These are phyloP conservation scores for Periconia digitata DNA, from an alignment of 2,329 filamentous ascomycete genomes.

Conservation along the genomic window DNA sequence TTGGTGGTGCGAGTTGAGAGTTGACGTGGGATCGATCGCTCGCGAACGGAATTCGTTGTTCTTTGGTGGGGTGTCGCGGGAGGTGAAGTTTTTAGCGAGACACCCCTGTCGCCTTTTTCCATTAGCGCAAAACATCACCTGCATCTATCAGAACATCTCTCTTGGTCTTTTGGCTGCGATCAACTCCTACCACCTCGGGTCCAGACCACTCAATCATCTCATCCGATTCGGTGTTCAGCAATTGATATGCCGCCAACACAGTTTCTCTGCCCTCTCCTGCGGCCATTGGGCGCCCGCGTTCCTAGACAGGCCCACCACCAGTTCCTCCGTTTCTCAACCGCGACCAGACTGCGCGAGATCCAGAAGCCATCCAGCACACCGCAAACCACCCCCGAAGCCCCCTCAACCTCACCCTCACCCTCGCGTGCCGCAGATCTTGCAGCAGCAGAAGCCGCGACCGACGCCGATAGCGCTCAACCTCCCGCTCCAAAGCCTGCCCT, in stretches of 20 bases:
- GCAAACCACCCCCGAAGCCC: conserved; percentile 26
- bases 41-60: conserved; percentile 10
- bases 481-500: conserved; percentile 24
- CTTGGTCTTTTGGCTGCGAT: background rate
- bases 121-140: background rate
- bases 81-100: conserved; percentile 12
- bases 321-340: conserved; percentile 46
- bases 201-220: background rate
- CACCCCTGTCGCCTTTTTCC: background rate
- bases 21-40: conserved; percentile 16
- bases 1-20: conserved; percentile 5
- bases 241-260: conserved; percentile 38
- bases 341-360: conserved; percentile 23
- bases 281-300: conserved; percentile 43
- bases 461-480: conserved; percentile 34
- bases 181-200: background rate
- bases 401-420: conserved; percentile 37
- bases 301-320: conserved; percentile 40
- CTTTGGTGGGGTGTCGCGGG: conserved; percentile 14
- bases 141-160: background rate
- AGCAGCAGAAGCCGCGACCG: conserved; percentile 36
- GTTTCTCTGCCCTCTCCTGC: conserved; percentile 43
- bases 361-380: conserved; percentile 6
- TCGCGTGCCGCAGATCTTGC: conserved; percentile 34
- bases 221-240: too few relatives aligned